Conservation (phyloP, 2,329 filamentous ascomycete species). For the Emericellopsis cladophorae region DNA sequence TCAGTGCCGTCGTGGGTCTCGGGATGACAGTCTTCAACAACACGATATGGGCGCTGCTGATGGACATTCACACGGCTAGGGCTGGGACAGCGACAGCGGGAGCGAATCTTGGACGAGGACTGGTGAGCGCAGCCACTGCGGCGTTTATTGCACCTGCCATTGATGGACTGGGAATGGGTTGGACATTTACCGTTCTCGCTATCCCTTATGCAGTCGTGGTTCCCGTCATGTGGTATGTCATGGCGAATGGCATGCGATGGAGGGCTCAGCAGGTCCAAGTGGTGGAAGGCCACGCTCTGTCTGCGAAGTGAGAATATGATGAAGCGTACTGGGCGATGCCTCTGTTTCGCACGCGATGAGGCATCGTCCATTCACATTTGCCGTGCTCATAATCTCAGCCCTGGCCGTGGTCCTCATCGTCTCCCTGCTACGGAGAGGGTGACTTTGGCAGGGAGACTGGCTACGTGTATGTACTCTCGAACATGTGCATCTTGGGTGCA, state of each 20-base stretch:
- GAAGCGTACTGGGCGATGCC: too few species aligned
- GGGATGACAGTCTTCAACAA: slow-evolving; percentile 40
- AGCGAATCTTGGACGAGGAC: slow-evolving; percentile 37
- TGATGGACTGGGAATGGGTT: slow-evolving; percentile 28
- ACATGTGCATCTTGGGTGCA: too few species aligned
- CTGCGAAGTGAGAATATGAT: too few species aligned
- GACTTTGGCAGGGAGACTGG: too few species aligned
- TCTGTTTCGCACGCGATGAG: too few species aligned
- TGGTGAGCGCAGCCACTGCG: slow-evolving; percentile 37
- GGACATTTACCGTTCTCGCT: slow-evolving; percentile 31
- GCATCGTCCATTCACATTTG: too few species aligned
- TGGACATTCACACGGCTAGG: slow-evolving; percentile 35
- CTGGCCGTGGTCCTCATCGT: too few species aligned
- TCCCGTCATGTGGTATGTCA: not conserved
- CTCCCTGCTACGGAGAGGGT: too few species aligned
- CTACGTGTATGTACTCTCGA: too few species aligned
- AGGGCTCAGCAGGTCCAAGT: slow-evolving; percentile 1
- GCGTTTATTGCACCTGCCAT: slow-evolving; percentile 36
- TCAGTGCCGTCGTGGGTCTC: slow-evolving; percentile 32
- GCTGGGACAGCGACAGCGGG: slow-evolving; percentile 39
- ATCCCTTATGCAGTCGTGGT: slow-evolving; percentile 29
- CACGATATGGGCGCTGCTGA: slow-evolving; percentile 35
- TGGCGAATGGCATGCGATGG: not conserved
- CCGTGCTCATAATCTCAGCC: too few species aligned
- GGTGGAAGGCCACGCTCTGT: too few species aligned